Evolutionary conservation across 371 early-diverging fungal genomes (phyloP), one percentile per base, ranked within the genome.

Genomic region (Mortierella sp.): DNA sequence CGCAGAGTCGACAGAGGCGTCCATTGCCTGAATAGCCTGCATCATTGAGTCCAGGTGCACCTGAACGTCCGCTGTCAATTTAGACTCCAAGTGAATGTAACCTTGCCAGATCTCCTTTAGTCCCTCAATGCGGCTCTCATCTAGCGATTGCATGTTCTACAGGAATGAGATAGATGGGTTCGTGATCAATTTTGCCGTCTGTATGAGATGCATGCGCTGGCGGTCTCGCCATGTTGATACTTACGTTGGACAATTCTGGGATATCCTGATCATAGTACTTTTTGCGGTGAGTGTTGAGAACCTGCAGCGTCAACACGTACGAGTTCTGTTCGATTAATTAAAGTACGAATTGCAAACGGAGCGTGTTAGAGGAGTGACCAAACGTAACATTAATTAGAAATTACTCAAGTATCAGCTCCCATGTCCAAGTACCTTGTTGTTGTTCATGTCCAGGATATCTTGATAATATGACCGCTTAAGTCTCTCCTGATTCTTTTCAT

Each of bases 361-460:
- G 31, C 19, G 60, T 7, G 63, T 63, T 34, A 63, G 63, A 28
- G 19, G 8, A 0, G 63, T 34, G 26, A 38, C 60, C 31, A 28
- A 31, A 7, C 38, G 16, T 2, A 31, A 1, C 7, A 19, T 8
- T 3, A 19, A 34, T 24, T 45, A 26, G 60, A 13, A 72, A 48
- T 1, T 38, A 38, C 42, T 38, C 42, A 38, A 38, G 42, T 38
- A 38, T 38, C 42, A 38, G 42, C 42, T 50, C 26, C 16, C 11
- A 19, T 2, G 1, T 63, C 31, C 31, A 31, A 44, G 24, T 88
- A 94, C 96, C 91, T 97, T 97, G 84, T 91, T 91, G 84, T 95
- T 96, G 80, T 96, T 92, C 89, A 95, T 91, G 54, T 97, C 95
- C 13, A 95, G 72, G 42, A 93, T 90, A 74, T 94, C 95, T 73